Conservation (phyloP, 176 grass and related monocot genomes). For the Oryza longistaminata region DNA sequence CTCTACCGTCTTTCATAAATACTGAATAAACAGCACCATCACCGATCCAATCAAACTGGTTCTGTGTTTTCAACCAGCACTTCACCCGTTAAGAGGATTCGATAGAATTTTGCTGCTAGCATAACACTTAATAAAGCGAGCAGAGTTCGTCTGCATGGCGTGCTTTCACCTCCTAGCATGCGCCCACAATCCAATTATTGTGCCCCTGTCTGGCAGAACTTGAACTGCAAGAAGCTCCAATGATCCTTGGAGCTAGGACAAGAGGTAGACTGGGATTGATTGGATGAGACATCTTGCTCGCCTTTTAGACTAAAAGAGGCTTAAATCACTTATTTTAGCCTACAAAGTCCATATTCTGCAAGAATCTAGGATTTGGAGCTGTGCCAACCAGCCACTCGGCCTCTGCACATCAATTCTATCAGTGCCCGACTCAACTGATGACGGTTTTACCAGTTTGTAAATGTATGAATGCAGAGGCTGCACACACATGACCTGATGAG, state of each 20-base stretch:
- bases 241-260: background rate
- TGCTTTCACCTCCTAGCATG: background rate
- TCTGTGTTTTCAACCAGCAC: background rate
- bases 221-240: background rate
- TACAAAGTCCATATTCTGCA: background rate
- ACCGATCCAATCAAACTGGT: background rate
- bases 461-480: background rate
- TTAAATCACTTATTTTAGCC: no score
- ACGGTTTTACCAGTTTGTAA: background rate
- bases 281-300: background rate
- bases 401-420: background rate
- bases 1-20: background rate
- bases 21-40: background rate
- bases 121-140: background rate
- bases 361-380: background rate
- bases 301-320: no score
- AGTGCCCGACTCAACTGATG: background rate
- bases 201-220: no score
- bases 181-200: background rate
- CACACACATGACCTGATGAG: background rate
- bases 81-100: background rate
- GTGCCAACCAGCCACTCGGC: background rate
- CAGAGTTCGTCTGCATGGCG: background rate
- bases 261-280: background rate
- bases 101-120: background rate